phyloP scores from a whole-genome alignment of 208 protist genomes.

The Trypanosoma boissoni region DNA sequence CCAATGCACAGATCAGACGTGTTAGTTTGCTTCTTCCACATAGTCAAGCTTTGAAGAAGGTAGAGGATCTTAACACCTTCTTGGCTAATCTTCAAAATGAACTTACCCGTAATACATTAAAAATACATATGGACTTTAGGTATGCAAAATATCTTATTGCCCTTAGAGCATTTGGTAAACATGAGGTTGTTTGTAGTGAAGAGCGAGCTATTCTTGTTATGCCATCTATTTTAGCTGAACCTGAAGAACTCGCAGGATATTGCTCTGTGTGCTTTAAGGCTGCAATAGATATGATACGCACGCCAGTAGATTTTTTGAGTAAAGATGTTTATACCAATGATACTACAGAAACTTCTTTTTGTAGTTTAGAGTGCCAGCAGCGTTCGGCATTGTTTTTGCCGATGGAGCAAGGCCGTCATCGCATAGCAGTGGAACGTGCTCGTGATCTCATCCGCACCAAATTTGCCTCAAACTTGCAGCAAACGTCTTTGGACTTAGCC shows the following conservation, averaged over 20 bases:
- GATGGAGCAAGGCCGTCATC: conserved; percentile 40
- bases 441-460: conserved; percentile 40
- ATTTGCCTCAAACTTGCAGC: conserved; percentile 29
- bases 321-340: too few species aligned
- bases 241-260: conserved; percentile 8
- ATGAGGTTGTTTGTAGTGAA: conserved; percentile 36
- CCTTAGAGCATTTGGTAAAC: conserved; percentile 5
- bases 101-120: conserved; percentile 28
- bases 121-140: conserved; percentile 41
- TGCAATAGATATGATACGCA: conserved; percentile 11
- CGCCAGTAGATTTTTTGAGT: conserved; percentile 7
- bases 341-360: conserved; percentile 11
- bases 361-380: conserved; percentile 36
- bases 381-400: conserved; percentile 33
- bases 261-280: conserved; percentile 55
- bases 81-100: conserved; percentile 42
- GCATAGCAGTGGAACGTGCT: conserved; percentile 31
- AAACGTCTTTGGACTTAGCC: conserved; percentile 53
- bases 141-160: conserved; percentile 54
- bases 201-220: conserved; percentile 39
- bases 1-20: conserved; percentile 24
- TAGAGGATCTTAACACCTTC: conserved; percentile 57
- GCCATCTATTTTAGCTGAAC: conserved; percentile 36
- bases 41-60: conserved; percentile 49
- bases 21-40: conserved; percentile 48